Conservation (phyloP, 2,329 filamentous ascomycete species). For the Verticillium dahliae region DNA sequence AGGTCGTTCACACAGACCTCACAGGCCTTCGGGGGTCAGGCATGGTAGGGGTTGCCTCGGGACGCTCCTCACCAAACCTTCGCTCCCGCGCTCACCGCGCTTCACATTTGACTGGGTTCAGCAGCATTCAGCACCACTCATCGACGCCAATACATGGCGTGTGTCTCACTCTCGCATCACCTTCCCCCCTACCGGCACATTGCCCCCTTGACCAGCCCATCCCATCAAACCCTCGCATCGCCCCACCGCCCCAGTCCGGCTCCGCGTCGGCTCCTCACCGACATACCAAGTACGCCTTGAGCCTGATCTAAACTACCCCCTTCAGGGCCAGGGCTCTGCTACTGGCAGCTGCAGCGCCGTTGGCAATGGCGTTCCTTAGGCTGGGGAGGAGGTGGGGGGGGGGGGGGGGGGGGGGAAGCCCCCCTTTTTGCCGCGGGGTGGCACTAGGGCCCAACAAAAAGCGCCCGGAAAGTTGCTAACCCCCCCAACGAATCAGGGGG, state of each 20-base stretch:
- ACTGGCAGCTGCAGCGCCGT: background rate
- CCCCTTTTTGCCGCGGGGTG: background rate
- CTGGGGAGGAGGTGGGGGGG: background rate
- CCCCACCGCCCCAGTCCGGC: background rate
- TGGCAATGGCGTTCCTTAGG: background rate
- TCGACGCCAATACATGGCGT: background rate
- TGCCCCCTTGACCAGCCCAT: background rate
- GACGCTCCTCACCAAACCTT: background rate
- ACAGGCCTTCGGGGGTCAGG: background rate
- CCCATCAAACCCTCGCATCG: background rate
- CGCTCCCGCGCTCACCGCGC: background rate
- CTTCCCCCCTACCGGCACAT: background rate
- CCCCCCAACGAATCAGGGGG: background rate
- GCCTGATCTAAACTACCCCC: background rate
- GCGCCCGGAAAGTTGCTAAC: background rate
- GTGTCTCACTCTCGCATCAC: background rate
- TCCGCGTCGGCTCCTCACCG: background rate
- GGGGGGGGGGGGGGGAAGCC: too few species aligned
- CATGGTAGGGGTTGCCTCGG: background rate
- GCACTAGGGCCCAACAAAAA: background rate
- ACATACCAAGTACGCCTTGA: background rate
- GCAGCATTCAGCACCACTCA: background rate
- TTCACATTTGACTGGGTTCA: background rate
- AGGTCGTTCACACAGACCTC: background rate
- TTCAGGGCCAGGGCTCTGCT: background rate